Evolutionary conservation across 305 asterid genomes (phyloP).

Genomic region (Fraxinus nigra): DNA sequence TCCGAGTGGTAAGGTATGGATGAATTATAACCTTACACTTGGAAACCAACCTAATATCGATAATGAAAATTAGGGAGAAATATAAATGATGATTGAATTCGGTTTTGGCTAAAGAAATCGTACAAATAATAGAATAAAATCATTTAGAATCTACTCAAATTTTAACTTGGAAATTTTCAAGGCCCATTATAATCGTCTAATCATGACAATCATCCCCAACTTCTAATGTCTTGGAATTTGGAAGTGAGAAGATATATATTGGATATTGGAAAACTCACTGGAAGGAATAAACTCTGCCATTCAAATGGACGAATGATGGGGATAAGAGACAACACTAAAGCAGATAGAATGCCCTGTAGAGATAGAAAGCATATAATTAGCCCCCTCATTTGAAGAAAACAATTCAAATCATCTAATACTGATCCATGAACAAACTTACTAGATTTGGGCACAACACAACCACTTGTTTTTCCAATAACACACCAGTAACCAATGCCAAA

Average conservation of each 20-base stretch:
- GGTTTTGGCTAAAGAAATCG: constrained; percentile 12
- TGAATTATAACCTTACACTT: not conserved
- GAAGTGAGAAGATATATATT: constrained; percentile 18
- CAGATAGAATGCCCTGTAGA: constrained; percentile 81
- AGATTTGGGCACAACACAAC: constrained; percentile 79
- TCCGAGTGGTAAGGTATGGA: not conserved
- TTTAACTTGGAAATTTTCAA: not conserved
- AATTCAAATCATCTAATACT: constrained; percentile 10
- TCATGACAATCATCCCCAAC: not conserved
- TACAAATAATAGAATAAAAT: constrained; percentile 3
- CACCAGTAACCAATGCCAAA: constrained; percentile 73
- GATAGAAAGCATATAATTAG: constrained; percentile 22
- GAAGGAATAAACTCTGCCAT: constrained; percentile 98
- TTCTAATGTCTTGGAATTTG: not conserved
- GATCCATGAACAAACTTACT: constrained; percentile 43
- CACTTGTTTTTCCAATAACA: constrained; percentile 84
- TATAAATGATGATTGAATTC: not conserved
- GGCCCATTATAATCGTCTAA: not conserved
- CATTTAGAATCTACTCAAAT: not conserved
- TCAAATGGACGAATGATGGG: constrained; percentile 95
- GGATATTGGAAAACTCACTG: constrained; percentile 56
- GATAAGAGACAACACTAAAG: constrained; percentile 76
- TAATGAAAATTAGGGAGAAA: constrained; percentile 1
- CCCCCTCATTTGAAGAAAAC: constrained; percentile 17
- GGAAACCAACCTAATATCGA: not conserved